Conservation (phyloP, 441 rosid species). For the Populus hybrid region DNA sequence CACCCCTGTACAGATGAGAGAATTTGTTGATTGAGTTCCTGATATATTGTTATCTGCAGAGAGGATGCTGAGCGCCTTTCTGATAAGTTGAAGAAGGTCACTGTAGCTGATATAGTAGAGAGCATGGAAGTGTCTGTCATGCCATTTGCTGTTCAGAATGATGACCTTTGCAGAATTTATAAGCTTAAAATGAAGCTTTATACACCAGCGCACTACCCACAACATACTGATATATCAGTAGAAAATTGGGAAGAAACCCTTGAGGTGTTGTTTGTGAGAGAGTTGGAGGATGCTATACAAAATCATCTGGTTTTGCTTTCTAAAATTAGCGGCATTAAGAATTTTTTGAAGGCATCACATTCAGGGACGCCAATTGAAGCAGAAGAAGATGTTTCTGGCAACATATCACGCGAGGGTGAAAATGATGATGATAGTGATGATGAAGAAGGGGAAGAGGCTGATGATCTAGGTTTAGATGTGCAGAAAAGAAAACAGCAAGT, state of each 20-base stretch:
- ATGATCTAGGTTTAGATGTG: constrained; percentile 91
- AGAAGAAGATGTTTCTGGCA: constrained; percentile 49
- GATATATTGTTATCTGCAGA: constrained; percentile 39
- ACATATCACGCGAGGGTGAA: constrained; percentile 29
- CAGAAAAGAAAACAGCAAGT: constrained; percentile 55
- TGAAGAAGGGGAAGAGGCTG: constrained; percentile 50
- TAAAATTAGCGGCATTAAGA: constrained; percentile 72
- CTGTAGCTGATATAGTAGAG: constrained; percentile 77
- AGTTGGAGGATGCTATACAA: constrained; percentile 89
- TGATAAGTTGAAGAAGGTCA: constrained; percentile 73
- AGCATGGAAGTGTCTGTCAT: constrained; percentile 63
- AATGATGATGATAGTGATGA: constrained; percentile 39
- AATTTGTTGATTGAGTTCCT: neutral
- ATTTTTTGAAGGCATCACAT: constrained; percentile 33
- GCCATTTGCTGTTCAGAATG: constrained; percentile 47
- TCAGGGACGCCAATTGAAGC: constrained; percentile 41
- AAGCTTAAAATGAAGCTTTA: constrained; percentile 79
- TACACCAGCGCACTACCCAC: constrained; percentile 56
- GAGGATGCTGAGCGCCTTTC: constrained; percentile 64
- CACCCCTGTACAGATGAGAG: neutral
- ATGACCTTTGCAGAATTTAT: constrained; percentile 58
- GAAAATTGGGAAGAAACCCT: constrained; percentile 70
- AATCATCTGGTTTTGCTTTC: constrained; percentile 60
- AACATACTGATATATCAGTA: constrained; percentile 39
- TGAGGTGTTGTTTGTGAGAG: constrained; percentile 54